Evolutionary conservation across 176 grass and related monocot genomes (phyloP), one percentile per base, ranked within the genome.

Genomic region (Oryza glaberrima): DNA sequence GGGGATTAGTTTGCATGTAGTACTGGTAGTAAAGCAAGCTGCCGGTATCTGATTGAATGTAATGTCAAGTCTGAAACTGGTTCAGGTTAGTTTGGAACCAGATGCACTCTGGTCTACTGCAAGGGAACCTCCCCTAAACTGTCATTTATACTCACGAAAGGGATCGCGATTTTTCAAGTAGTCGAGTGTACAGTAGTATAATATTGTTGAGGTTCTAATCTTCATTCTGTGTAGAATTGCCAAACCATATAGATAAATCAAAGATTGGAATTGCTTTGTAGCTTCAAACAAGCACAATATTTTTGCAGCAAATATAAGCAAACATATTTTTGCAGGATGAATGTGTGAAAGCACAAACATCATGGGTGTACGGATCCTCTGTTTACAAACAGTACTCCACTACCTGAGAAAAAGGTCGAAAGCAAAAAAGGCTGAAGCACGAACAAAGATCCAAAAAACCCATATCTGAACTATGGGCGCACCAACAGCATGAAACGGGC

Each of bases 21-120:
- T 13, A 52, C 17, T 11, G 49, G 1, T 23, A 40, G 60, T 7
- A 45, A 46, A 80, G 76, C 56, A 74, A 49, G 47, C 19, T 5
- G 81, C 41, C 76, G 35, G 36, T 40, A 67, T 78, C 44, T 41
- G 30, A 32, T 32, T 32, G 4, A n/a, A 58, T 44, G 6, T 67
- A 35, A 9, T 67, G 14, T 36, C 28, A 34, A n/a, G 70, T 76
- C 49, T 76, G 77, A 81, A 89, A 69, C 36, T 20, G 22, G 69
- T 8, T 51, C 66, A 40, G 58, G 46, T 73, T 41, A 10, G 46
- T 14, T 84, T 4, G 70, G 76, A 69, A 76, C 47, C 9, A 23
- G 70, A 75, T 80, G 47, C 48, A n/a, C 9, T 64, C 16, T 43
- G 9, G 1, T 38, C 38, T 43, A 22, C 75, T 6, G 54, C 54